phyloP scores from a whole-genome alignment of 2,329 filamentous ascomycete species.

The Ramularia collo-cygni region DNA sequence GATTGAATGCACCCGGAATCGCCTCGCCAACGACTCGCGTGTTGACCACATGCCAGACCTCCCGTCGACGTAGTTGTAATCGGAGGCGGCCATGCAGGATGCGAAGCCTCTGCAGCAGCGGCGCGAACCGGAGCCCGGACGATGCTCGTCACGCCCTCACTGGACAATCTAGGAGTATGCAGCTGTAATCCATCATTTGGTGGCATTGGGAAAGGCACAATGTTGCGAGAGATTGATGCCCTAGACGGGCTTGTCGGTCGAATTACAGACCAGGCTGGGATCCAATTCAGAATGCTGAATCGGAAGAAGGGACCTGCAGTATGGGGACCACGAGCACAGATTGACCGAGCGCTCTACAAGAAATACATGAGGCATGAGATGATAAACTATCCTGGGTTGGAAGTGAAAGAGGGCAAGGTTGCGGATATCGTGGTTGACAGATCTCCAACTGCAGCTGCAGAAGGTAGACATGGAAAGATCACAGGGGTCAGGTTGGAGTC shows the following conservation, averaged over 20 bases:
- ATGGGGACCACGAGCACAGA: conserved; percentile 94
- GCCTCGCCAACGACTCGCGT: not conserved
- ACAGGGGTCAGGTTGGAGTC: conserved; percentile 80
- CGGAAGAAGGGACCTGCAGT: conserved; percentile 86
- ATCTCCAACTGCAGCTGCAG: conserved; percentile 39
- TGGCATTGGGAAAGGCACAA: conserved; percentile 97
- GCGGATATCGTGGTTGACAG: conserved; percentile 78
- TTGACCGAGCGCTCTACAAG: conserved; percentile 84
- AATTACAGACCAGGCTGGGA: conserved; percentile 85
- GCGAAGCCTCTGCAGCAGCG: conserved; percentile 86
- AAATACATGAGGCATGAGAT: conserved; percentile 87
- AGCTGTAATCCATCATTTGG: conserved; percentile 97
- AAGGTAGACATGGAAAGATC: conserved; percentile 60
- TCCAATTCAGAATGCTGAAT: conserved; percentile 92
- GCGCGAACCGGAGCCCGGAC: conserved; percentile 84
- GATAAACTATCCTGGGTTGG: conserved; percentile 66
- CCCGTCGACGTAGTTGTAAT: conserved; percentile 79
- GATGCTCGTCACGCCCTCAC: conserved; percentile 78
- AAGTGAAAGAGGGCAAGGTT: conserved; percentile 77
- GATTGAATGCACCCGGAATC: conserved; percentile 1
- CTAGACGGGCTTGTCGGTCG: conserved; percentile 83
- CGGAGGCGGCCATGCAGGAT: conserved; percentile 90
- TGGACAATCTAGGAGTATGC: conserved; percentile 86
- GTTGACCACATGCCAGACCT: conserved; percentile 31
- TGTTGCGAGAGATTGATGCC: conserved; percentile 90